Conservation (phyloP, 1,284 basidiomycete species). For the Salmacisia buchloeana region DNA sequence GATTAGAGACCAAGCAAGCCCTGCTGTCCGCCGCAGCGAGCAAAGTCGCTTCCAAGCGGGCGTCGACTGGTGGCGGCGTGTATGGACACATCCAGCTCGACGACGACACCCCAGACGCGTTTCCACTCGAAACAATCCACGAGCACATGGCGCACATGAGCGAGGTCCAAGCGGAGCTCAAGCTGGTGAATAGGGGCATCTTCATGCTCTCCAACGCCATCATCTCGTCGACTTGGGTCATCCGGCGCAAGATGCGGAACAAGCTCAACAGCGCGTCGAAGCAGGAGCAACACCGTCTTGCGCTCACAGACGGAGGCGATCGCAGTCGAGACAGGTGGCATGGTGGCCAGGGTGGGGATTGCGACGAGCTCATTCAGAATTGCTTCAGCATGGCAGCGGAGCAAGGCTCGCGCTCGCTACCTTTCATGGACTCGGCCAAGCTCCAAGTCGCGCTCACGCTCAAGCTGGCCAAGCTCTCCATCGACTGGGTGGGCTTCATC, state of each 20-base stretch:
- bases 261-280: neutral
- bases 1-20: neutral
- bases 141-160: slow-evolving; percentile 91
- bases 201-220: slow-evolving; percentile 88
- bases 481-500: slow-evolving; percentile 88
- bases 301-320: neutral
- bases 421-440: slow-evolving; percentile 44
- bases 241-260: slow-evolving; percentile 24
- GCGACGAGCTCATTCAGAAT: slow-evolving; percentile 75
- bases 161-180: slow-evolving; percentile 77
- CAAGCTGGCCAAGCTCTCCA: slow-evolving; percentile 38
- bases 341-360: slow-evolving; percentile 15
- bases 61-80: slow-evolving; percentile 2
- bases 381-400: slow-evolving; percentile 94
- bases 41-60: slow-evolving; percentile 7
- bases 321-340: neutral
- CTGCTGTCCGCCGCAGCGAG: neutral
- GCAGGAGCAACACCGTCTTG: too few species aligned
- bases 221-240: slow-evolving; percentile 60
- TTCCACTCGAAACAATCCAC: slow-evolving; percentile 60
- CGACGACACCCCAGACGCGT: slow-evolving; percentile 23
- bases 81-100: neutral
- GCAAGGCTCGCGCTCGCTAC: slow-evolving; percentile 55
- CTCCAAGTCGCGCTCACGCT: slow-evolving; percentile 42
- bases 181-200: slow-evolving; percentile 81